Evolutionary conservation across 805 yeast species (phyloP).

Genomic region (Danielozyma ontarioensis): DNA sequence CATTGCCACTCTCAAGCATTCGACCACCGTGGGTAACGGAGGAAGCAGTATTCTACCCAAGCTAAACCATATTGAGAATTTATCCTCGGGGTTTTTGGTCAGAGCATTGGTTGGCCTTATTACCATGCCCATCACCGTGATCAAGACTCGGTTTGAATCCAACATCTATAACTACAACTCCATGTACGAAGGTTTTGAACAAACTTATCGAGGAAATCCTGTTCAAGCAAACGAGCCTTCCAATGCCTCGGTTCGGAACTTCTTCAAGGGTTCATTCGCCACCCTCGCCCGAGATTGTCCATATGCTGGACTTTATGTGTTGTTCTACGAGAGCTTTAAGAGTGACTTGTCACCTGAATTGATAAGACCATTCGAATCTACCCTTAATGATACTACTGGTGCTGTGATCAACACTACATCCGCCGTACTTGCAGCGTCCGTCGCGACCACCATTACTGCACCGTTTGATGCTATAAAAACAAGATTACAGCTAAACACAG

Average conservation of each 20-base stretch:
- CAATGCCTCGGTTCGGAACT: constrained; percentile 53
- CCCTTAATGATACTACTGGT: constrained; percentile 21
- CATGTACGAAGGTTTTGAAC: constrained; percentile 51
- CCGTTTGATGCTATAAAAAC: constrained; percentile 96
- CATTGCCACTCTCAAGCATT: constrained; percentile 28
- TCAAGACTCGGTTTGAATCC: constrained; percentile 88
- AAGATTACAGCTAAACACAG: constrained; percentile 65
- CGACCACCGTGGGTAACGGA: constrained; percentile 7
- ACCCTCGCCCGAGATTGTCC: constrained; percentile 92
- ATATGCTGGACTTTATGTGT: constrained; percentile 87
- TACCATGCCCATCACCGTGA: constrained; percentile 91
- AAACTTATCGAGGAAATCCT: constrained; percentile 38
- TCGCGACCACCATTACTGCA: constrained; percentile 83
- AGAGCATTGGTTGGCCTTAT: constrained; percentile 78
- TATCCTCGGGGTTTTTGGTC: constrained; percentile 71
- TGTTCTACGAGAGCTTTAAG: constrained; percentile 70
- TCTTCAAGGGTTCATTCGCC: constrained; percentile 83
- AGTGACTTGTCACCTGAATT: constrained; percentile 50
- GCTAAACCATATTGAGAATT: constrained; percentile 62
- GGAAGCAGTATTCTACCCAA: constrained; percentile 61
- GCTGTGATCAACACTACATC: constrained; percentile 64
- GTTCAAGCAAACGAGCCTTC: constrained; percentile 8
- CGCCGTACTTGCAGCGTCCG: constrained; percentile 74
- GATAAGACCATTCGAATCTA: constrained; percentile 3
- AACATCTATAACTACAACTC: constrained; percentile 66